Percentiles rank a stretch among this genome's conserved stretches.
Conservation (phyloP, 169 alveolate genomes). For the Cryptosporidium andersoni region DNA sequence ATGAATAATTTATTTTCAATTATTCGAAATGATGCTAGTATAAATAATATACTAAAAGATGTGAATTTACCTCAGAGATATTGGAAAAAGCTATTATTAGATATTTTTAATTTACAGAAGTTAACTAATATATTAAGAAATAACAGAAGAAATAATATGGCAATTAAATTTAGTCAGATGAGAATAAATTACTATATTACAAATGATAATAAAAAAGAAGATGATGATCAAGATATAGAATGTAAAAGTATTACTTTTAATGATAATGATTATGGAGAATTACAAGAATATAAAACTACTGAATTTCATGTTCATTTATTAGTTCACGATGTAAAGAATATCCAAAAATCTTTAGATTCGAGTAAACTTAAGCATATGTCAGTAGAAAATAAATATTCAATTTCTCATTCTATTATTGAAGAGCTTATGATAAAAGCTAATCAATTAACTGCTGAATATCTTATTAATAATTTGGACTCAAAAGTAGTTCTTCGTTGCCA, state of each 20-base stretch:
- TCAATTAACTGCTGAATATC: constrained; percentile 36
- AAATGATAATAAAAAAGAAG: neutral
- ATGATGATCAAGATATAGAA: neutral
- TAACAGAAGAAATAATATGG: neutral
- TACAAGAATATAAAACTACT: neutral
- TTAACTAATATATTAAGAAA: neutral
- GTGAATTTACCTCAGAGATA: neutral
- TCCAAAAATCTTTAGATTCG: neutral
- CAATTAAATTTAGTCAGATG: constrained; percentile 14
- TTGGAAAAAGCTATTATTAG: neutral
- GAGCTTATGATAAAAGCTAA: constrained; percentile 99
- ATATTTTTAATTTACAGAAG: constrained; percentile 1
- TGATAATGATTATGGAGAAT: neutral
- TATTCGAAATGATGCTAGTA: neutral
- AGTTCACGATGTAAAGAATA: constrained; percentile 9
- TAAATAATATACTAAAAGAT: neutral
- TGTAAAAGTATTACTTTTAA: neutral
- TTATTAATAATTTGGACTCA: constrained; percentile 4
- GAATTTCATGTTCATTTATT: neutral
- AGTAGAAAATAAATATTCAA: neutral
- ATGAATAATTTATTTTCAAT: neutral
- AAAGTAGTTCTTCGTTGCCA: neutral
- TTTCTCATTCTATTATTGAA: constrained; percentile 88
- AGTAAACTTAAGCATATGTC: neutral
- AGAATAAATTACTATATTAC: neutral